Base-by-base conservation (phyloP, 352 stramenopile species). In the Phytophthora podocarpi region DNA sequence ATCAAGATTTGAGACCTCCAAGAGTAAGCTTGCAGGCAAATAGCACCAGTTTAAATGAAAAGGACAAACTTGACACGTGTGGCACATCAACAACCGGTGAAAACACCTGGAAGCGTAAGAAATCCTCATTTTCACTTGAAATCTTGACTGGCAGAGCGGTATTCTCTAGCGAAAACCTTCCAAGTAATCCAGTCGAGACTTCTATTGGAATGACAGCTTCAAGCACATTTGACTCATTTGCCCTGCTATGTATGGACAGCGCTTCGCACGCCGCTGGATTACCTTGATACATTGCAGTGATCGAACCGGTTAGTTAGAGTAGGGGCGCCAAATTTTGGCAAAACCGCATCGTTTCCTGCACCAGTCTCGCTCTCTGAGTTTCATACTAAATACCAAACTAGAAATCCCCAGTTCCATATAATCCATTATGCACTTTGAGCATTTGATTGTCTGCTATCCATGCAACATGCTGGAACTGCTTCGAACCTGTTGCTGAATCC, bases 1-100 rank as follows among this genome's bases (percentile, higher is more conserved):
- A 62, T 70, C 64, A 73, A 70, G 59, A 73, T 73, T 73, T 73
- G 64, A 65, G 46, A 31, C 28, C 36, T 48, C 49, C 24, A n/a
- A 46, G 35, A 53, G 24, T 11, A 30, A n/a, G n/a, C n/a, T n/a
- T 13, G 27, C 13, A 51, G 31, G 18, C n/a, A 42, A 21, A 45
- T 20, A 45, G 26, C 43, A 12, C 18, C 32, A 20, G 32, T 35
- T 49, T 32, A 24, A 46, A 26, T 15, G 63, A 63, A 61, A 67
- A 42, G 35, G 59, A 59, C 53, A 69, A 69, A 69, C 27, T 61
- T 18, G 26, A 55, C 34, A 20, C 20, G 24, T 57, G 39, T 45
- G 55, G 54, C n/a, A 57, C 62, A 35, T 62, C 41, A 66, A 54
- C 35, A 55, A 59, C 32, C 47, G 8, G 16, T 28, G 40, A 70